A percentile compares a stretch with the other conserved stretches of the same genome.
Conservation (phyloP, 768 basidiomycete genomes). For the Boletus vermiculosoides region DNA sequence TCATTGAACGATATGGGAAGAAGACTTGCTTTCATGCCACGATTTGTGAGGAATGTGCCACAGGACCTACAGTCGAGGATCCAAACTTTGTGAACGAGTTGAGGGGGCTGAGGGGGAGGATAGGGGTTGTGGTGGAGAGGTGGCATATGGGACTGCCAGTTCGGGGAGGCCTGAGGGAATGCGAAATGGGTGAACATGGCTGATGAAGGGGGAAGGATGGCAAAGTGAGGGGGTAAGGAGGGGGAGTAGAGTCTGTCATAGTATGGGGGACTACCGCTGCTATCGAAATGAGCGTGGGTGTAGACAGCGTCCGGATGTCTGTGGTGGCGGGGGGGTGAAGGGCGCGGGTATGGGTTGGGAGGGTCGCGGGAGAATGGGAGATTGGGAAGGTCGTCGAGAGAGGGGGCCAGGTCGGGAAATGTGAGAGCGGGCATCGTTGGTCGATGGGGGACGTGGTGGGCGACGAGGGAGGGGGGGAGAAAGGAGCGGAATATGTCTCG, state of each 20-base stretch:
- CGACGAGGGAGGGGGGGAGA: slow-evolving; percentile 5
- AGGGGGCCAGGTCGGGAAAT: slow-evolving; percentile 5
- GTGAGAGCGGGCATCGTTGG: slow-evolving; percentile 32
- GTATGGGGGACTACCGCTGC: slow-evolving; percentile 1
- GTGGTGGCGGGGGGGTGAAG: slow-evolving; percentile 15
- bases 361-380: slow-evolving; percentile 4
- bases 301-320: slow-evolving; percentile 17
- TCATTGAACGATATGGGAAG: not conserved
- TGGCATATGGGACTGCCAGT: slow-evolving; percentile 37
- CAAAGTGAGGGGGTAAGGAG: slow-evolving; percentile 11
- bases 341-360: slow-evolving; percentile 25
- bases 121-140: slow-evolving; percentile 43
- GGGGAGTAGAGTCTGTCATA: slow-evolving; percentile 19
- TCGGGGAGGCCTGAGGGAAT: slow-evolving; percentile 13
- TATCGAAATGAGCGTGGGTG: slow-evolving; percentile 29
- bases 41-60: slow-evolving; percentile 72
- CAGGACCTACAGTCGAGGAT: slow-evolving; percentile 77
- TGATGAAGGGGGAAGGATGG: slow-evolving; percentile 18
- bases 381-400: slow-evolving; percentile 3
- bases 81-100: slow-evolving; percentile 72
- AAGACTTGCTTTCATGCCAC: slow-evolving; percentile 74
- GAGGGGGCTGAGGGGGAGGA: slow-evolving; percentile 37
- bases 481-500: slow-evolving; percentile 31
- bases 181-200: slow-evolving; percentile 30
- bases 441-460: not conserved